phyloP scores from a whole-genome alignment of 225 moss, liverwort and hornwort species.

The Straminergon stramineum region DNA sequence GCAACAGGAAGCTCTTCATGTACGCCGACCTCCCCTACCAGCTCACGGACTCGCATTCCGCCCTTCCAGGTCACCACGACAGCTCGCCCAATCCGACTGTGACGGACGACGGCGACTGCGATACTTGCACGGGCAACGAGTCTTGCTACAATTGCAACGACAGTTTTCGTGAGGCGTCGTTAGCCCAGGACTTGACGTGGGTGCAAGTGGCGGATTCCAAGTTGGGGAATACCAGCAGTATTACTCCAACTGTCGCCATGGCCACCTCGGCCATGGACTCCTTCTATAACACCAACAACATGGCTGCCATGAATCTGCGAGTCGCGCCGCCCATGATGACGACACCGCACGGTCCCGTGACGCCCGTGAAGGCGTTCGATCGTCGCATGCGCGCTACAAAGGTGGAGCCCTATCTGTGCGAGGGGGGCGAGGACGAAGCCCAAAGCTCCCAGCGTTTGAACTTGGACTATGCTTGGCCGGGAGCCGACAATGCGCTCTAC shows the following conservation, averaged over 20 bases:
- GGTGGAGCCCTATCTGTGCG: constrained; percentile 24
- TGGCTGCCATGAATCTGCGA: background rate
- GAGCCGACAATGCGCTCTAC: constrained; percentile 14
- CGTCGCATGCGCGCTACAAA: constrained; percentile 25
- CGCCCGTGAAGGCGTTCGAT: constrained; percentile 10
- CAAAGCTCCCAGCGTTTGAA: constrained; percentile 34
- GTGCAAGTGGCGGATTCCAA: constrained; percentile 17
- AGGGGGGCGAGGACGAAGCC: constrained; percentile 37
- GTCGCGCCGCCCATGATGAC: background rate
- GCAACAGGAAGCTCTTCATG: constrained; percentile 29
- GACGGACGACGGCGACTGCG: constrained; percentile 37
- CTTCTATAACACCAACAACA: constrained; percentile 1
- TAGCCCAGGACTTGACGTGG: constrained; percentile 17
- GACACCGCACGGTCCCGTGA: background rate
- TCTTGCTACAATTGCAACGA: constrained; percentile 36
- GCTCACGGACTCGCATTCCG: constrained; percentile 11
- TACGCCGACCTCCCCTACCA: constrained; percentile 15
- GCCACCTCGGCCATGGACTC: constrained; percentile 16
- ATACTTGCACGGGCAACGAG: constrained; percentile 29
- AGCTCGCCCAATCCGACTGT: constrained; percentile 41
- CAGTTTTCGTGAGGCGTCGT: constrained; percentile 4
- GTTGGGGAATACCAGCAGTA: background rate
- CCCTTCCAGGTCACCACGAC: constrained; percentile 16
- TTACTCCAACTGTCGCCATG: background rate
- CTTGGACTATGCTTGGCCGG: constrained; percentile 17